Evolutionary conservation across 1,139 yeast genomes (phyloP), one percentile per base, ranked within the genome.

Genomic region (Saccharomyces pastorianus): DNA sequence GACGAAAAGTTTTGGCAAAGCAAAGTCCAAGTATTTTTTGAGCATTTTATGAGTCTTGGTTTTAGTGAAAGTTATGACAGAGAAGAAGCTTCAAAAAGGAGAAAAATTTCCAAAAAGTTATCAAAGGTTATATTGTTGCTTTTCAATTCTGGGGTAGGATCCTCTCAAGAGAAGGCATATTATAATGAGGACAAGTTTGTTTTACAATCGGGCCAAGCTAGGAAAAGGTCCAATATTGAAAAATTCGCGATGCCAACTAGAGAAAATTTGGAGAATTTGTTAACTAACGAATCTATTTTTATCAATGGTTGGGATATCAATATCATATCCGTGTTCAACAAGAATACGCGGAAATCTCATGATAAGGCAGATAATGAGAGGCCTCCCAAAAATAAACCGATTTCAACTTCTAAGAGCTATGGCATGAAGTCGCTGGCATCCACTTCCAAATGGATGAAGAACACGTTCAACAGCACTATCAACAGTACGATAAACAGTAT

Each of bases 21-120:
- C 48, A 84, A 85, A 41, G 84, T 89, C 0, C 96, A 90, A 68
- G 83, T 83, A 44, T 89, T 90, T 65, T 78, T 86, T 61, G 95
- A 88, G 65, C 80, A 84, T 56, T 84, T 91, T 70, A 86, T 87
- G 67, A 71, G 77, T 31, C 82, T 87, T 66, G 81, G 82, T 46
- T 80, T 90, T 54, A 81, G 86, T 60, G 79, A 86, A 20, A 78
- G 85, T 26, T 86, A 84, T 54, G 88, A 93, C 60, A 74, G 87
- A 42, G 88, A 85, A 17, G 83, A 84, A 58, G 73, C 80, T 34
- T 85, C 96, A 2, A 89, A 89, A 65, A 76, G 97, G 51, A 78
- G 78, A 59, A 80, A 85, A 59, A 73, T 85, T 53, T 83, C 83
- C 32, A 71, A 73, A 52, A 85, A 84, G 64, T 56, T 88, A 29